Percentiles rank a stretch among this genome's conserved stretches.
Evolutionary conservation across 768 basidiomycete species (phyloP).

Genomic region (Tricholoma terreum): DNA sequence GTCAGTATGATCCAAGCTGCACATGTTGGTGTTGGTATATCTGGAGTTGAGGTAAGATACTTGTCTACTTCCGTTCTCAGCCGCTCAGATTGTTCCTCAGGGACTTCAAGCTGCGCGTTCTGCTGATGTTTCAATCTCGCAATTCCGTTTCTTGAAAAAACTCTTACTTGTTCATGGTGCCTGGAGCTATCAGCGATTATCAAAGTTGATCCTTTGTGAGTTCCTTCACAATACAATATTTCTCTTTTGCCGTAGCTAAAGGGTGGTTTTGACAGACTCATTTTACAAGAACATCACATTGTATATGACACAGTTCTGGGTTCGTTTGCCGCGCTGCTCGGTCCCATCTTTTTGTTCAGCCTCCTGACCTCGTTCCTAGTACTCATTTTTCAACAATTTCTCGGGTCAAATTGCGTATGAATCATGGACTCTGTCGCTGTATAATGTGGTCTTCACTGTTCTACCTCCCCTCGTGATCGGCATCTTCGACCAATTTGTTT

Average conservation of each 20-base stretch:
- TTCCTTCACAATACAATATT: conserved; percentile 10
- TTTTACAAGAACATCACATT: conserved; percentile 99
- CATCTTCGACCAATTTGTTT: conserved; percentile 97
- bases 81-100: conserved; percentile 32
- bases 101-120: conserved; percentile 98
- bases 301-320: conserved; percentile 99
- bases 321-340: conserved; percentile 28
- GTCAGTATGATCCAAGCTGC: conserved; percentile 99
- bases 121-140: conserved; percentile 96
- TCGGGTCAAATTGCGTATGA: conserved; percentile 98
- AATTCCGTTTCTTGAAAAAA: conserved; percentile 95
- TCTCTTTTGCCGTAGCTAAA: conserved; percentile 8
- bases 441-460: conserved; percentile 95
- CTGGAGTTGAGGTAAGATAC: conserved; percentile 80
- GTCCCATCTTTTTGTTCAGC: background rate
- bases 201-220: conserved; percentile 94
- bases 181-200: conserved; percentile 96
- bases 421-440: conserved; percentile 97
- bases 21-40: conserved; percentile 96
- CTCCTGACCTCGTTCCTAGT: conserved; percentile 49
- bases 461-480: conserved; percentile 97
- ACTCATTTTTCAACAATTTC: conserved; percentile 98
- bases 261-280: conserved; percentile 54
- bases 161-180: conserved; percentile 94
- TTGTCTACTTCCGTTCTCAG: background rate